Evolutionary conservation across 2,329 filamentous ascomycete genomes (phyloP).

Genomic region (Paracorniculantispora psalliotae): DNA sequence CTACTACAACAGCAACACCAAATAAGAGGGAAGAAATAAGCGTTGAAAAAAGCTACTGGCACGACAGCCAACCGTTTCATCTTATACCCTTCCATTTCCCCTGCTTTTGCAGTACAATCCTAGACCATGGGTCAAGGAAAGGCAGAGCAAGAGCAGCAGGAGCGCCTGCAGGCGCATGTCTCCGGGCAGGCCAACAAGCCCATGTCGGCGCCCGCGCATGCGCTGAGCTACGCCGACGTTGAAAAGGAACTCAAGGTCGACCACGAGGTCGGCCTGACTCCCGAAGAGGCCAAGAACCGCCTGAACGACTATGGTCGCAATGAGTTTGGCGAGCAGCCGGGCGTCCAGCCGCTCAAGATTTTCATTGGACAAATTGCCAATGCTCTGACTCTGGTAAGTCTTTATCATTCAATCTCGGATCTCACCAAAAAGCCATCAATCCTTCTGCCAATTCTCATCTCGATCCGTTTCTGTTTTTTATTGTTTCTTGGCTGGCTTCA

Average conservation of each 20-base stretch:
- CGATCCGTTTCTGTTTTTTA: neutral
- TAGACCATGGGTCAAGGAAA: constrained; percentile 23
- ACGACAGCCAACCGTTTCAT: neutral
- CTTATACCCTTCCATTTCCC: neutral
- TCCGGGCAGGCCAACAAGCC: constrained; percentile 39
- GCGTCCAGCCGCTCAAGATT: constrained; percentile 59
- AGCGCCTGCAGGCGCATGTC: constrained; percentile 21
- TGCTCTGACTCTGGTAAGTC: constrained; percentile 59
- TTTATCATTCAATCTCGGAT: too few relatives aligned
- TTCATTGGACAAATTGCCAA: constrained; percentile 62
- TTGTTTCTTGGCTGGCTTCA: neutral
- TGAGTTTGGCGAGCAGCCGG: constrained; percentile 55
- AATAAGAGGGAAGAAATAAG: neutral
- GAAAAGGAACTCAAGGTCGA: constrained; percentile 51
- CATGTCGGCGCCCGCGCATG: constrained; percentile 58
- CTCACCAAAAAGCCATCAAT: too few relatives aligned
- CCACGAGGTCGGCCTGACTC: constrained; percentile 51
- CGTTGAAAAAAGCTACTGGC: neutral
- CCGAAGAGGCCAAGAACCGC: constrained; percentile 48
- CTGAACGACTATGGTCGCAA: constrained; percentile 56
- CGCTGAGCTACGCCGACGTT: constrained; percentile 49
- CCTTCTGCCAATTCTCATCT: neutral
- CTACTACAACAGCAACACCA: neutral
- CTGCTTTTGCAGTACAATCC: constrained; percentile 5
- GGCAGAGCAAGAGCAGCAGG: constrained; percentile 13